Evolutionary conservation across 257 asterid species (phyloP).

Genomic region (Striga asiatica): DNA sequence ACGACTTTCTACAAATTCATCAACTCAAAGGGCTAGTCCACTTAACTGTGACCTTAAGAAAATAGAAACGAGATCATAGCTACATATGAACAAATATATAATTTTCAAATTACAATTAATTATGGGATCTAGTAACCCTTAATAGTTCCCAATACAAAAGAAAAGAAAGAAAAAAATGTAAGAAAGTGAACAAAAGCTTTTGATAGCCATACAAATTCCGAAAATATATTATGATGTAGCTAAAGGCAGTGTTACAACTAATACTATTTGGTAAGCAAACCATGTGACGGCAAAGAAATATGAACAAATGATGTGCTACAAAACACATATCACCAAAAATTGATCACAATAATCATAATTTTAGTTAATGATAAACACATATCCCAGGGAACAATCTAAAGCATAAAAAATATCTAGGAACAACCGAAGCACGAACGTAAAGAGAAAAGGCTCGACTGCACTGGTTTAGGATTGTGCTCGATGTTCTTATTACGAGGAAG

Average conservation of each 20-base stretch:
- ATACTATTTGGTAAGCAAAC: background rate
- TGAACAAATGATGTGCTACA: background rate
- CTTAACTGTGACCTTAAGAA: no score
- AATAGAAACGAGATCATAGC: no score
- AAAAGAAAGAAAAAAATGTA: no score
- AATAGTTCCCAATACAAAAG: no score
- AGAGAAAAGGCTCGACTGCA: conserved; percentile 33
- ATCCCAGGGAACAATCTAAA: background rate
- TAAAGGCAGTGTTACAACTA: background rate
- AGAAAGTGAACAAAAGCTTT: no score
- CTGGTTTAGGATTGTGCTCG: conserved; percentile 29
- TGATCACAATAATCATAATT: background rate
- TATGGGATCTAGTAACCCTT: no score
- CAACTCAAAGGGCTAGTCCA: no score
- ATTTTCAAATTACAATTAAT: no score
- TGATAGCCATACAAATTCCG: no score
- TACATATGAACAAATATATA: no score
- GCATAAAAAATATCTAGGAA: conserved; percentile 33
- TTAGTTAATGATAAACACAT: background rate
- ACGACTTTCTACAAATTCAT: no score
- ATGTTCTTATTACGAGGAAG: conserved; percentile 37
- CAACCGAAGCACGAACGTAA: conserved; percentile 57
- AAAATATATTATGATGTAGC: background rate
- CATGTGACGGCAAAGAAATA: background rate
- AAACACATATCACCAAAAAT: background rate